phyloP scores from a whole-genome alignment of 495 filamentous ascomycete species.

The Corynascus novoguineensis region DNA sequence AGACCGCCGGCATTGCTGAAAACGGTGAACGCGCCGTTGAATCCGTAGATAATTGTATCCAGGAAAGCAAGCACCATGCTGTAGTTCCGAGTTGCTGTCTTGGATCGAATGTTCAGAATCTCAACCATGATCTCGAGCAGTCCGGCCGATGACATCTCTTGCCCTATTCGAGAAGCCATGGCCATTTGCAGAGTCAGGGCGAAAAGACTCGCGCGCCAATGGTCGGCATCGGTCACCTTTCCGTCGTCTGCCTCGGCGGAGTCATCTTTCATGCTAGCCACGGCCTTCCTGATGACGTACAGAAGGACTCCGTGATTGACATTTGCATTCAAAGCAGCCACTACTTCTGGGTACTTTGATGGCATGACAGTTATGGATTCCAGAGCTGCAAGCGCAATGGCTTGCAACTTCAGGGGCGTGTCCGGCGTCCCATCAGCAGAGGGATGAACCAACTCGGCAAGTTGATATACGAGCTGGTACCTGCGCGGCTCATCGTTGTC shows the following conservation, averaged over 20 bases:
- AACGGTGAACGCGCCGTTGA: constrained; percentile 72
- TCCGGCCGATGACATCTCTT: constrained; percentile 77
- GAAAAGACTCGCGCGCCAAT: constrained; percentile 87
- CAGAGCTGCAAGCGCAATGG: constrained; percentile 72
- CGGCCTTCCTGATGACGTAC: constrained; percentile 83
- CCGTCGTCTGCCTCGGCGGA: constrained; percentile 49
- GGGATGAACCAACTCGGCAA: constrained; percentile 80
- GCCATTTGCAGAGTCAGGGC: constrained; percentile 71
- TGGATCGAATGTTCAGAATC: constrained; percentile 75
- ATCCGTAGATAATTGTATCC: constrained; percentile 75
- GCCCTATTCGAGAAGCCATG: constrained; percentile 60
- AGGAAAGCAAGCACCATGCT: constrained; percentile 77
- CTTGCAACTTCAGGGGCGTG: constrained; percentile 70
- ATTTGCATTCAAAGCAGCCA: constrained; percentile 80
- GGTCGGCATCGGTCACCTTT: constrained; percentile 57
- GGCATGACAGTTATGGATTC: constrained; percentile 79
- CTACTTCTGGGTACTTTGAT: constrained; percentile 69
- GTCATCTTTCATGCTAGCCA: constrained; percentile 67
- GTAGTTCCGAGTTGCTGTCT: constrained; percentile 73
- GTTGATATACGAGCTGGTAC: constrained; percentile 84
- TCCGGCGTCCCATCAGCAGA: constrained; percentile 58
- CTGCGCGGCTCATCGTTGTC: constrained; percentile 88
- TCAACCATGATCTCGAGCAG: constrained; percentile 86
- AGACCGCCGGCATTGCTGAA: constrained; percentile 75
- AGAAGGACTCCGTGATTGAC: constrained; percentile 96